Conservation (phyloP, 345 rosid species). For the Citropsis articulata region DNA sequence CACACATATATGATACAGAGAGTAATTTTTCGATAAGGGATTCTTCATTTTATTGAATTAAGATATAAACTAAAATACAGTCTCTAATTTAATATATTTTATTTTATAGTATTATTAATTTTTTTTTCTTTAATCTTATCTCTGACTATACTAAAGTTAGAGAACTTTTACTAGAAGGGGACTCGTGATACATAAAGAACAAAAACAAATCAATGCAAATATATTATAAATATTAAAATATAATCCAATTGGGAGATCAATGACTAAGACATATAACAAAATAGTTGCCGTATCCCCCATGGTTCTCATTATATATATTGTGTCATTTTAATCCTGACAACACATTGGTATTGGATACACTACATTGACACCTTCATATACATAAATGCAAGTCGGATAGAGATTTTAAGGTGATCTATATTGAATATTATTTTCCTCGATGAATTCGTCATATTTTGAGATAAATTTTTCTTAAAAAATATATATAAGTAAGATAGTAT, state of each 20-base stretch:
- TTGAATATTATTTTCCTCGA: not conserved
- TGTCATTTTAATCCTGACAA: not conserved
- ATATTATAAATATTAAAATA: not conserved
- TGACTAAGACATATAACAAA: not conserved
- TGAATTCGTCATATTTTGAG: too few species aligned
- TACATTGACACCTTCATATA: not conserved
- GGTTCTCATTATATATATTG: not conserved
- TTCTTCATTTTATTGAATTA: too few species aligned
- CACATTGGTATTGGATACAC: too few species aligned
- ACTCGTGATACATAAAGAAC: not conserved
- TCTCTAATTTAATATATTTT: too few species aligned
- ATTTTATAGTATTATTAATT: not conserved
- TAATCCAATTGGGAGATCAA: not conserved
- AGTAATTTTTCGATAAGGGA: too few species aligned
- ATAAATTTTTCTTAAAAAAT: too few species aligned
- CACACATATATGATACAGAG: too few species aligned
- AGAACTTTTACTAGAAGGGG: too few species aligned
- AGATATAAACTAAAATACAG: rapidly evolving
- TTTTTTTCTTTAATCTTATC: not conserved
- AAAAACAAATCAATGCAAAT: not conserved
- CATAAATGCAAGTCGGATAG: not conserved
- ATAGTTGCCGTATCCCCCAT: not conserved
- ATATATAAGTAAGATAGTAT: too few species aligned
- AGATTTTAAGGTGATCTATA: not conserved
- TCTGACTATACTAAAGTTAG: too few species aligned